phyloP scores from a whole-genome alignment of 1,284 basidiomycete species.

The Phaffia rhodozyma region DNA sequence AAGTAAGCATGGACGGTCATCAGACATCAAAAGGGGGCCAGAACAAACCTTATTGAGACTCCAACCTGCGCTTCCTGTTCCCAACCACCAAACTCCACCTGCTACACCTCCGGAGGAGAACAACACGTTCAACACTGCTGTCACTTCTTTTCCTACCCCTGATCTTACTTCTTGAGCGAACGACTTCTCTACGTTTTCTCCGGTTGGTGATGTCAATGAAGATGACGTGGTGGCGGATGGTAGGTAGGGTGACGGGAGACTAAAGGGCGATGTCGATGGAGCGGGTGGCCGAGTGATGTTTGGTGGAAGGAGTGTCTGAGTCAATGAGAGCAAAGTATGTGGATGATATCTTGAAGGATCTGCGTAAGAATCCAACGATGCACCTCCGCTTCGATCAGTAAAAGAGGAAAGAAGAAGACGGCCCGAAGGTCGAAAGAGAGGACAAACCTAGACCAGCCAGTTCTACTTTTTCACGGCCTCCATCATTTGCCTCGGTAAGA shows the following conservation, averaged over 20 bases:
- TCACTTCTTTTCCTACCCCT: conserved; percentile 3
- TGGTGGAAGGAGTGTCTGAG: not conserved
- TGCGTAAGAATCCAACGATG: not conserved
- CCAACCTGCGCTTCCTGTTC: conserved; percentile 9
- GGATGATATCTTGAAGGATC: conserved; percentile 13
- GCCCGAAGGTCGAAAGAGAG: no score
- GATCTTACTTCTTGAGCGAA: not conserved
- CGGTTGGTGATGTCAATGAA: not conserved
- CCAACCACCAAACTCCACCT: conserved; percentile 12
- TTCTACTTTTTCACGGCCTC: no score
- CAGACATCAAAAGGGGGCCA: no score
- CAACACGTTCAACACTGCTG: conserved; percentile 5
- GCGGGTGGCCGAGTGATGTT: not conserved
- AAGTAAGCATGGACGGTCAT: not conserved
- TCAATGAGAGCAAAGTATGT: not conserved
- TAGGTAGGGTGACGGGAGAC: conserved; percentile 10
- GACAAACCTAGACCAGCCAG: no score
- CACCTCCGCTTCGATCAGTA: no score
- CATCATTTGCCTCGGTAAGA: no score
- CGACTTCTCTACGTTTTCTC: not conserved
- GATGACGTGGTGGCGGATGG: not conserved
- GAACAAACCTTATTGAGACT: conserved; percentile 7
- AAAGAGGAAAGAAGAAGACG: no score
- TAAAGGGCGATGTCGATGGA: not conserved
- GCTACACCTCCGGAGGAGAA: conserved; percentile 12